Evolutionary conservation across 176 grass and related monocot species (phyloP), one percentile per base, ranked within the genome.

Genomic region (Zea luxurians): DNA sequence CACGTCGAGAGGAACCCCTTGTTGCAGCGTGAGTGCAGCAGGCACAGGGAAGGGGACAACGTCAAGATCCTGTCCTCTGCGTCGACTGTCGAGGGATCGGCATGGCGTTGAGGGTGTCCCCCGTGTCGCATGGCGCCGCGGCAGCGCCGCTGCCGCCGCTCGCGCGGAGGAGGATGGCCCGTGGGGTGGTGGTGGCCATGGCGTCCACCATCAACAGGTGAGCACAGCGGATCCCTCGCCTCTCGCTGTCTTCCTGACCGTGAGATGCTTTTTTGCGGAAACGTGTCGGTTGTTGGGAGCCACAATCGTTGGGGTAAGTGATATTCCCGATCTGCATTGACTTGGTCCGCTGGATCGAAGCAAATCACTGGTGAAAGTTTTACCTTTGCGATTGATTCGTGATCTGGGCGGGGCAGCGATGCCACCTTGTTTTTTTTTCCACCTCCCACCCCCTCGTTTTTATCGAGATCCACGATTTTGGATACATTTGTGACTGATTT

Each of bases 181-280:
- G 59, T 61, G 82, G 77, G 48, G 11, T 44, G 41, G 87, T 85
- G 72, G 87, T 82, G 11, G 82, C 82, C 66, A 89, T 89, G 87
- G 87, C 87, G 10, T 85, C 87, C 49, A 85, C 87, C 66, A 81
- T 84, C 43, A 89, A 81, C 78, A 84, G 73, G 87, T 89, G 83
- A 78, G 73, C 58, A 52, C 10, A 13, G 12, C 21, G 46, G 70
- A 84, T 83, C 75, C 61, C 36, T 27, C 3, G 20, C 54, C 2
- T 43, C 11, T 69, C 50, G 34, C 27, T 8, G 68, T 12, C 48
- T 71, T 36, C 11, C 46, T 45, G 5, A 0, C 1, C 27, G 67
- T 48, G 67, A 34, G 48, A 34, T 35, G 57, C 18, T 11, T 11
- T 12, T 63, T 67, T 48, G 48, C 48, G 50, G 67, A 41, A 45